A percentile compares a stretch with the other conserved stretches of the same genome.
Evolutionary conservation across 2,329 filamentous ascomycete genomes (phyloP).

Genomic region (Epichloe sylvatica): DNA sequence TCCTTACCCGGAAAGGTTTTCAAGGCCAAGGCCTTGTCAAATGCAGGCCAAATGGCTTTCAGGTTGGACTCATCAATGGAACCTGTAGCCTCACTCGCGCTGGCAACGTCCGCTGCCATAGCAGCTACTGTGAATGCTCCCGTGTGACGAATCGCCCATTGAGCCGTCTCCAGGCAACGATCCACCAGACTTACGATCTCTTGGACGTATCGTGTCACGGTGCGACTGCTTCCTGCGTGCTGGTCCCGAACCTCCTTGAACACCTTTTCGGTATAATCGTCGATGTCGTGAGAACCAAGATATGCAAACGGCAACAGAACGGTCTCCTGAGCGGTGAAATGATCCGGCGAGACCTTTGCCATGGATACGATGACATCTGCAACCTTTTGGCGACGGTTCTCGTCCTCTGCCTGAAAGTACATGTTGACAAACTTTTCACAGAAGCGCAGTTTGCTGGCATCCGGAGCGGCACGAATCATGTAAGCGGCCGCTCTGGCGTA

Average conservation of each 20-base stretch:
- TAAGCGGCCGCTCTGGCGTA: slow-evolving; percentile 84
- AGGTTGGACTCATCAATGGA: slow-evolving; percentile 48
- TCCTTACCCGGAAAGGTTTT: slow-evolving; percentile 95
- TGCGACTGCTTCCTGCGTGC: slow-evolving; percentile 72
- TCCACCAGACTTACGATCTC: slow-evolving; percentile 64
- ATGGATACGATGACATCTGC: slow-evolving; percentile 74
- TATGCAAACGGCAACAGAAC: slow-evolving; percentile 77
- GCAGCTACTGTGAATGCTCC: slow-evolving; percentile 70
- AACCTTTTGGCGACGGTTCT: slow-evolving; percentile 54
- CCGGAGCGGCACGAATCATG: slow-evolving; percentile 48
- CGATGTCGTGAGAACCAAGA: slow-evolving; percentile 70
- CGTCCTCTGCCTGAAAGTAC: slow-evolving; percentile 74
- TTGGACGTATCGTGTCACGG: slow-evolving; percentile 67
- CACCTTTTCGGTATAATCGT: slow-evolving; percentile 64
- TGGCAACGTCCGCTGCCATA: slow-evolving; percentile 50
- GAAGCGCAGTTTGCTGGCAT: slow-evolving; percentile 36
- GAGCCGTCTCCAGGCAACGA: slow-evolving; percentile 58
- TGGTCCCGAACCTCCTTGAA: slow-evolving; percentile 81
- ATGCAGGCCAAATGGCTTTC: slow-evolving; percentile 60
- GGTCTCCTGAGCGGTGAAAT: slow-evolving; percentile 64
- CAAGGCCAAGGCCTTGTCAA: slow-evolving; percentile 68
- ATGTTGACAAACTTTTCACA: slow-evolving; percentile 45
- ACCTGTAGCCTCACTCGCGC: slow-evolving; percentile 40
- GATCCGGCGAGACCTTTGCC: slow-evolving; percentile 76
- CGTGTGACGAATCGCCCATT: slow-evolving; percentile 85